Conservation (phyloP, 345 rosid species). For the Cardamine resedifolia region DNA sequence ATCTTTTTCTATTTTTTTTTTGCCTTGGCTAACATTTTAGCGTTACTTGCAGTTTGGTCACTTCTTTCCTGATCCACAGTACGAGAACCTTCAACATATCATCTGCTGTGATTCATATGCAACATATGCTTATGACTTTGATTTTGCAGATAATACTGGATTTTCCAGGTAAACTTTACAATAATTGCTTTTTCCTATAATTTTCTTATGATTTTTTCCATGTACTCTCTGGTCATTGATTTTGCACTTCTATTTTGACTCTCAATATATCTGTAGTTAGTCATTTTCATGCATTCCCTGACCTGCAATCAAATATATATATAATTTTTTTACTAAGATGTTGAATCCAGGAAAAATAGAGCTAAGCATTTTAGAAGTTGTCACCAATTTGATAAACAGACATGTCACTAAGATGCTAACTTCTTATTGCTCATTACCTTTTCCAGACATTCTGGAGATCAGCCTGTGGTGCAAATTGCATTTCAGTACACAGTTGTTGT, state of each 20-base stretch:
- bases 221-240: not conserved
- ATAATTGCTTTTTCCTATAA: not conserved
- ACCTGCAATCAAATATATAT: not conserved
- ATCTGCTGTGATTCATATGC: slow-evolving; percentile 96
- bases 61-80: slow-evolving; percentile 97
- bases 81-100: slow-evolving; percentile 96
- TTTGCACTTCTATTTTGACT: not conserved
- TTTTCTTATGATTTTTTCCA: not conserved
- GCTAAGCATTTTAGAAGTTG: not conserved
- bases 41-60: slow-evolving; percentile 81
- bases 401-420: slow-evolving; percentile 4
- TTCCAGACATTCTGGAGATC: slow-evolving; percentile 75
- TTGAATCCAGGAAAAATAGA: not conserved
- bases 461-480: slow-evolving; percentile 89
- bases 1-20: not conserved
- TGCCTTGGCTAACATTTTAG: slow-evolving; percentile 21
- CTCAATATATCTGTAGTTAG: not conserved
- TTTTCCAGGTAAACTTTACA: slow-evolving; percentile 68
- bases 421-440: slow-evolving; percentile 13
- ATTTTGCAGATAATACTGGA: slow-evolving; percentile 68
- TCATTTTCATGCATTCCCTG: not conserved
- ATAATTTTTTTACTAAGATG: not conserved
- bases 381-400: slow-evolving; percentile 2
- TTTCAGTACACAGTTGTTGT: slow-evolving; percentile 90
- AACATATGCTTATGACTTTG: slow-evolving; percentile 95